Conservation (phyloP, 495 filamentous ascomycete genomes). For the Recurvomyces mirabilis region DNA sequence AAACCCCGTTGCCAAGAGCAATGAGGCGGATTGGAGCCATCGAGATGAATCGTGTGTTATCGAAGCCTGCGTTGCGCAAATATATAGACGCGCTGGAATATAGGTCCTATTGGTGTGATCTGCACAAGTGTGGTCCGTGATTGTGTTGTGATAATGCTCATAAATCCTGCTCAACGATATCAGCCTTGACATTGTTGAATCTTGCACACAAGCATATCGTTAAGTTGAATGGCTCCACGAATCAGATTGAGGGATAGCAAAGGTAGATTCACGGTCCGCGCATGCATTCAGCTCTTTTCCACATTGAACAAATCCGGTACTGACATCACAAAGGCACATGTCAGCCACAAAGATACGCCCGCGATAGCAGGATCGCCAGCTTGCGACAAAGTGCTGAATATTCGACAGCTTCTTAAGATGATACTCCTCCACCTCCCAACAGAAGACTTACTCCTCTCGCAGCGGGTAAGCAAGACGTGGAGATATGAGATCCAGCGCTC, state of each 20-base stretch:
- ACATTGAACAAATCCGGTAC: no score
- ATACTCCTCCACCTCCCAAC: background rate
- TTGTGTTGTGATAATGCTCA: background rate
- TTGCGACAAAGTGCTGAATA: background rate
- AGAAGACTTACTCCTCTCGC: background rate
- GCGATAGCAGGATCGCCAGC: background rate
- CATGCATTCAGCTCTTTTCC: no score
- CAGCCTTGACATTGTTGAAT: background rate
- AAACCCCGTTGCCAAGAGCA: conserved; percentile 12
- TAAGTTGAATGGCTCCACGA: no score
- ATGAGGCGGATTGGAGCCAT: background rate
- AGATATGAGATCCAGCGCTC: background rate
- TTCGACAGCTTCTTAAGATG: background rate
- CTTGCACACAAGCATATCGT: background rate
- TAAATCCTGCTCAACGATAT: no score
- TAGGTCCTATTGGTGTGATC: no score
- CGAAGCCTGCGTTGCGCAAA: no score
- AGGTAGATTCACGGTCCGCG: no score
- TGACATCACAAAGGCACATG: background rate
- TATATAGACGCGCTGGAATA: background rate
- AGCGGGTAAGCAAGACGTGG: background rate
- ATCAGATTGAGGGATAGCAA: no score
- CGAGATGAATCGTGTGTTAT: background rate
- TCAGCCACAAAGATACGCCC: background rate
- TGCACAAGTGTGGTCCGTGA: background rate